Evolutionary conservation across 2,329 filamentous ascomycete species (phyloP).

Genomic region (Dactylonectria estremocensis): DNA sequence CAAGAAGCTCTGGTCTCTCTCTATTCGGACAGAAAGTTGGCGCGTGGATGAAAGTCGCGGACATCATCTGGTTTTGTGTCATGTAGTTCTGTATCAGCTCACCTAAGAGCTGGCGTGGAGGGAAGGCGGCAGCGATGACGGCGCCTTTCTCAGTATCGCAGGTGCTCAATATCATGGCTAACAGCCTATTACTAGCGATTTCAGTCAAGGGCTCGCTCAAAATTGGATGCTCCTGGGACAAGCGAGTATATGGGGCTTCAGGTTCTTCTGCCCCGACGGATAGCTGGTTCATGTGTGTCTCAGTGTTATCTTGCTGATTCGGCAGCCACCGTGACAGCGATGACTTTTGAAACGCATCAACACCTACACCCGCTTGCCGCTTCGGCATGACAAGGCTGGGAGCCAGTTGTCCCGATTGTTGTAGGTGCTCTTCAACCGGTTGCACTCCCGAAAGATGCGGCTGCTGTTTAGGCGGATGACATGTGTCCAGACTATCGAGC

Average conservation of each 20-base stretch:
- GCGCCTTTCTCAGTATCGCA: background rate
- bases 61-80: background rate
- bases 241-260: background rate
- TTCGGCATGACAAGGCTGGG: background rate
- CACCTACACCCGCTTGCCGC: background rate
- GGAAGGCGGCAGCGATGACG: background rate
- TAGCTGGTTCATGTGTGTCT: background rate
- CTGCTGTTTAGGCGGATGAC: background rate
- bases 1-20: background rate
- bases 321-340: background rate
- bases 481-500: background rate
- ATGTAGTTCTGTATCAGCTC: background rate
- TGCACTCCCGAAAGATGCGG: background rate
- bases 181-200: background rate
- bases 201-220: background rate
- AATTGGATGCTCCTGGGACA: background rate
- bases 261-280: background rate
- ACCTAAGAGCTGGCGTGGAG: background rate
- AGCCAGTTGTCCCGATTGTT: background rate
- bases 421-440: background rate
- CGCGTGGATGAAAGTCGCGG: background rate
- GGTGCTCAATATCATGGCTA: background rate
- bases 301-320: background rate
- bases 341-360: background rate
- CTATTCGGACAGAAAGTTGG: background rate